These are phyloP conservation scores for Aspergillus ochraceus DNA, from an alignment of 2,329 filamentous ascomycete genomes.

Conservation along the genomic window DNA sequence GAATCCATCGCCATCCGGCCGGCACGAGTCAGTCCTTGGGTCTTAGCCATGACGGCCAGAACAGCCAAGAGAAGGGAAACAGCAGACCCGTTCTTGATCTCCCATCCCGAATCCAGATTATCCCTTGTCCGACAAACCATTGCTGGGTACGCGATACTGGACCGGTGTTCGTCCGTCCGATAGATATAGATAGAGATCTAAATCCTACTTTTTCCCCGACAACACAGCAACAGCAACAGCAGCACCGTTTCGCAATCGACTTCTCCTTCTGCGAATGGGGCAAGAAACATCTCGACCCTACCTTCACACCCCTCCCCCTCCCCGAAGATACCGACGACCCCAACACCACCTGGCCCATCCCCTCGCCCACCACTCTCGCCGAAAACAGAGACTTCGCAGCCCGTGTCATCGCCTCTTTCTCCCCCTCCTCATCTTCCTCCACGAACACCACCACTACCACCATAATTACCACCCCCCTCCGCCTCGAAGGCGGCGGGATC, in stretches of 20 bases:
- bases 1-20: background rate
- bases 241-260: slow-evolving; percentile 14
- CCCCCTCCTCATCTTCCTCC: background rate
- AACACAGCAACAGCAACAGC: too few relatives aligned
- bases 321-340: slow-evolving; percentile 11
- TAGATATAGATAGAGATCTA: background rate
- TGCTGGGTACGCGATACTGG: slow-evolving; percentile 22
- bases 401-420: slow-evolving; percentile 9
- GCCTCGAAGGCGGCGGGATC: slow-evolving; percentile 34
- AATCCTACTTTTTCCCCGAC: background rate
- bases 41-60: background rate
- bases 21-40: too few relatives aligned
- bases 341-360: slow-evolving; percentile 8
- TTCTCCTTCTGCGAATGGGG: slow-evolving; percentile 25
- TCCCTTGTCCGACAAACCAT: slow-evolving; percentile 20
- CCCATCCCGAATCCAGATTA: slow-evolving; percentile 7
- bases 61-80: background rate
- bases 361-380: slow-evolving; percentile 12
- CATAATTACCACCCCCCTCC: slow-evolving; percentile 6
- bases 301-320: too few relatives aligned
- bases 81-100: background rate
- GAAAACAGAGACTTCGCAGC: slow-evolving; percentile 18
- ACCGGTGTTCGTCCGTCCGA: slow-evolving; percentile 17
- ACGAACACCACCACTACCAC: too few relatives aligned
- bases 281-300: slow-evolving; percentile 12